A percentile compares a stretch with the other conserved stretches of the same genome.
Conservation (phyloP, 192 early-diverging fungal genomes). For the Coemansia sp. region DNA sequence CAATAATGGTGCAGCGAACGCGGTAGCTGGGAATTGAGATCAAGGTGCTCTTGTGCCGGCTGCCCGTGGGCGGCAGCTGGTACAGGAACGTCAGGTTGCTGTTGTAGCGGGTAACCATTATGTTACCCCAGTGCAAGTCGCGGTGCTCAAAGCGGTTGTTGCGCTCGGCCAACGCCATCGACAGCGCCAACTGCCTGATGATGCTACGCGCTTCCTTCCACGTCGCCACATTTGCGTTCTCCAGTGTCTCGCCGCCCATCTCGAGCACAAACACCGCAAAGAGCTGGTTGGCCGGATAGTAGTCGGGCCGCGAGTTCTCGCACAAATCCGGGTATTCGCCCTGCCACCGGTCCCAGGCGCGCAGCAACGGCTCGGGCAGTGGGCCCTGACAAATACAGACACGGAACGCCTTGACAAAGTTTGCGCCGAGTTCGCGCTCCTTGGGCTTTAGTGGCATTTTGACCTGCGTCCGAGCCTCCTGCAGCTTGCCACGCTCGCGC, state of each 20-base stretch:
- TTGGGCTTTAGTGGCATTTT: conserved; percentile 40
- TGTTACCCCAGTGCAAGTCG: conserved; percentile 73
- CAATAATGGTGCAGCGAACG: conserved; percentile 64
- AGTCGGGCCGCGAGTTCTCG: conserved; percentile 74
- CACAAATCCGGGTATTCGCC: conserved; percentile 53
- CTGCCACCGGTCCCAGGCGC: conserved; percentile 70
- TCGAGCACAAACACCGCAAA: conserved; percentile 70
- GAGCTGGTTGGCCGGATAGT: conserved; percentile 61
- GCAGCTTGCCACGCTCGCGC: conserved; percentile 35
- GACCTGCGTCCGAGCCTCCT: conserved; percentile 39
- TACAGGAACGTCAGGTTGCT: conserved; percentile 48
- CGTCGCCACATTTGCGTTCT: conserved; percentile 47
- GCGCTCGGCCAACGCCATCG: conserved; percentile 58
- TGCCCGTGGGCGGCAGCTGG: conserved; percentile 38
- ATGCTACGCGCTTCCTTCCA: conserved; percentile 66
- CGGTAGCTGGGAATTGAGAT: conserved; percentile 59
- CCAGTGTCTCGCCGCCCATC: conserved; percentile 71
- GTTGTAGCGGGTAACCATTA: conserved; percentile 55
- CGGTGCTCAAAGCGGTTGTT: conserved; percentile 61
- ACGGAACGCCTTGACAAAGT: conserved; percentile 55
- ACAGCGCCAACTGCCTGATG: conserved; percentile 61
- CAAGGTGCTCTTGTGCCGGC: conserved; percentile 37
- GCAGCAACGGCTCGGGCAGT: conserved; percentile 61
- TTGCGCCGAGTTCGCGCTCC: conserved; percentile 40
- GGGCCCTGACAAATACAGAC: conserved; percentile 64